Evolutionary conservation across 176 grass and related monocot genomes (phyloP).

Genomic region (Rhynchospora breviuscula): DNA sequence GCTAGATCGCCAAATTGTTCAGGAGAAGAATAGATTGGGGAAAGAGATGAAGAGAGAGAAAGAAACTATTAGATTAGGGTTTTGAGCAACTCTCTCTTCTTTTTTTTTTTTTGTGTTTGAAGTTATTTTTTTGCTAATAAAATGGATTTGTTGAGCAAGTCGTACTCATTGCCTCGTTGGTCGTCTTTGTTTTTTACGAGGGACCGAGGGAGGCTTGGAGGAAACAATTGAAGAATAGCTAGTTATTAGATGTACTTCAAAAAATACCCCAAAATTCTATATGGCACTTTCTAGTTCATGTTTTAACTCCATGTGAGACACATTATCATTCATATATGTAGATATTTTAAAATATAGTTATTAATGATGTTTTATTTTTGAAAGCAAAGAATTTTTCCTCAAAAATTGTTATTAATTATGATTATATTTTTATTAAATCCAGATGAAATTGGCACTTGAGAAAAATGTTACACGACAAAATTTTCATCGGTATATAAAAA

Average conservation of each 20-base stretch:
- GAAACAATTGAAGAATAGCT: neutral
- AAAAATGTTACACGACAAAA: too few species aligned
- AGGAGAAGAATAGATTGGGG: conserved; percentile 1
- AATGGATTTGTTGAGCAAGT: conserved; percentile 22
- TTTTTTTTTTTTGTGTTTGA: neutral
- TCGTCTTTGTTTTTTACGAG: neutral
- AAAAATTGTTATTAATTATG: too few species aligned
- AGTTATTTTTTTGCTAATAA: conserved; percentile 6
- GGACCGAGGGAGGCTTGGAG: neutral
- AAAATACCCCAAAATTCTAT: neutral
- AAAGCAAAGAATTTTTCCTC: too few species aligned
- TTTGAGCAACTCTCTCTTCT: neutral
- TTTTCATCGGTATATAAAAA: too few species aligned
- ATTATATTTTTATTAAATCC: too few species aligned
- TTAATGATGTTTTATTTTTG: too few species aligned
- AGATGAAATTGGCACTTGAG: too few species aligned
- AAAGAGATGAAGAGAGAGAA: neutral
- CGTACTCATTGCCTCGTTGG: conserved; percentile 18
- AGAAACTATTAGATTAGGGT: conserved; percentile 17
- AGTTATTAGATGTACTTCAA: neutral
- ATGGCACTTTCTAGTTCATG: neutral
- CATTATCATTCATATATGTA: neutral
- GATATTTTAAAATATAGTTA: neutral
- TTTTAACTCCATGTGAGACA: neutral
- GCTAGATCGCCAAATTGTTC: neutral